A percentile compares a stretch with the other conserved stretches of the same genome.
phyloP scores from a whole-genome alignment of 2,329 filamentous ascomycete genomes.

The Acrodontium crateriforme region DNA sequence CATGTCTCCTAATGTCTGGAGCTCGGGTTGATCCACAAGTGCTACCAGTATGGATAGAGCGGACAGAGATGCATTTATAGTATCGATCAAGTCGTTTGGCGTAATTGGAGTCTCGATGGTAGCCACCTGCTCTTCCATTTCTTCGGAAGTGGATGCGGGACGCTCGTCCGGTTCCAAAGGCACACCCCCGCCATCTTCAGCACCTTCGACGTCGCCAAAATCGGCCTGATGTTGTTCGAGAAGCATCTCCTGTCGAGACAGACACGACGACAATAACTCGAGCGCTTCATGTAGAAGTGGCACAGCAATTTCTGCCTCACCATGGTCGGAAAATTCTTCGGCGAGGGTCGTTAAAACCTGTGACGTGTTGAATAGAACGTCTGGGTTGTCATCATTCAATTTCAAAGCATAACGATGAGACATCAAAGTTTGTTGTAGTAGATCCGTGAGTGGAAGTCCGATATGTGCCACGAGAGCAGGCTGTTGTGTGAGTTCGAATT shows the following conservation, averaged over 20 bases:
- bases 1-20: slow-evolving; percentile 40
- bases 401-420: slow-evolving; percentile 50
- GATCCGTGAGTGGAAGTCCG: slow-evolving; percentile 37
- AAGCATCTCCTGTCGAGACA: slow-evolving; percentile 31
- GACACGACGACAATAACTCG: slow-evolving; percentile 42
- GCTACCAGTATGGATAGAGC: slow-evolving; percentile 33
- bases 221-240: slow-evolving; percentile 27
- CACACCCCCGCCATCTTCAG: slow-evolving; percentile 13
- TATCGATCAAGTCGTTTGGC: slow-evolving; percentile 51
- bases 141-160: slow-evolving; percentile 4
- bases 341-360: slow-evolving; percentile 55
- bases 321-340: slow-evolving; percentile 44
- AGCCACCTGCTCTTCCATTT: slow-evolving; percentile 45
- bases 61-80: slow-evolving; percentile 47
- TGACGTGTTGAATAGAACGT: slow-evolving; percentile 57
- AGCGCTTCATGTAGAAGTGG: slow-evolving; percentile 46
- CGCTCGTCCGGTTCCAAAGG: slow-evolving; percentile 10
- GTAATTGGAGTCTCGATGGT: slow-evolving; percentile 54
- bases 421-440: slow-evolving; percentile 45
- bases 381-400: slow-evolving; percentile 48
- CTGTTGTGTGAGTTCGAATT: slow-evolving; percentile 57
- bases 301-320: slow-evolving; percentile 33
- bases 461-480: slow-evolving; percentile 46
- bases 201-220: slow-evolving; percentile 19
- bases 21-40: slow-evolving; percentile 35